phyloP scores from a whole-genome alignment of 2,329 filamentous ascomycete species.

The Cladophialophora immunda region DNA sequence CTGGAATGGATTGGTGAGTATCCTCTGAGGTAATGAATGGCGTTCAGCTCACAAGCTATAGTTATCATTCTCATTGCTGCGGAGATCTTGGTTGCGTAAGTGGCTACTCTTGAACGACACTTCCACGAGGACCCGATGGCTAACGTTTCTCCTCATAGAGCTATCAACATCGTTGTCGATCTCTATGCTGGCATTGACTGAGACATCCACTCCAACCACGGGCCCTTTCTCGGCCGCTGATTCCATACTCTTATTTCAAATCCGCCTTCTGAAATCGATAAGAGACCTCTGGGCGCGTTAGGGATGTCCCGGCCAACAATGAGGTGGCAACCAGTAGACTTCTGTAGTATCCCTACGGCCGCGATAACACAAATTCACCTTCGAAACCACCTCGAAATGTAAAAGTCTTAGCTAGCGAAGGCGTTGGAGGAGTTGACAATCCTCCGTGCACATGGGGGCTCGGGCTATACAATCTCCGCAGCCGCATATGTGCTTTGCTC shows the following conservation, averaged over 20 bases:
- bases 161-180: slow-evolving; percentile 94
- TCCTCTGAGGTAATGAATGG: not conserved
- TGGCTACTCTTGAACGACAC: not conserved
- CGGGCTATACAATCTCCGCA: not conserved
- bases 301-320: not conserved
- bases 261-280: not conserved
- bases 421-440: slow-evolving; percentile 25
- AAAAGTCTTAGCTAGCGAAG: slow-evolving; percentile 21
- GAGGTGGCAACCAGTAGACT: not conserved
- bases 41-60: slow-evolving; percentile 47
- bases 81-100: slow-evolving; percentile 82
- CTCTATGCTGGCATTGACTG: slow-evolving; percentile 76
- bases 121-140: not conserved
- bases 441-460: not conserved
- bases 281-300: not conserved
- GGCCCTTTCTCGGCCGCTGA: not conserved
- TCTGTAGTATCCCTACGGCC: not conserved
- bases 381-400: not conserved
- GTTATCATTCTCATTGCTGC: slow-evolving; percentile 96
- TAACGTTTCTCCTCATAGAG: slow-evolving; percentile 45
- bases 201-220: not conserved
- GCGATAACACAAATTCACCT: not conserved
- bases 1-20: slow-evolving; percentile 84
- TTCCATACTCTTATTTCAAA: not conserved
- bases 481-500: not conserved